These are phyloP conservation scores for Aspergillus clavatus DNA, from an alignment of 2,329 filamentous ascomycete species.

Conservation along the genomic window DNA sequence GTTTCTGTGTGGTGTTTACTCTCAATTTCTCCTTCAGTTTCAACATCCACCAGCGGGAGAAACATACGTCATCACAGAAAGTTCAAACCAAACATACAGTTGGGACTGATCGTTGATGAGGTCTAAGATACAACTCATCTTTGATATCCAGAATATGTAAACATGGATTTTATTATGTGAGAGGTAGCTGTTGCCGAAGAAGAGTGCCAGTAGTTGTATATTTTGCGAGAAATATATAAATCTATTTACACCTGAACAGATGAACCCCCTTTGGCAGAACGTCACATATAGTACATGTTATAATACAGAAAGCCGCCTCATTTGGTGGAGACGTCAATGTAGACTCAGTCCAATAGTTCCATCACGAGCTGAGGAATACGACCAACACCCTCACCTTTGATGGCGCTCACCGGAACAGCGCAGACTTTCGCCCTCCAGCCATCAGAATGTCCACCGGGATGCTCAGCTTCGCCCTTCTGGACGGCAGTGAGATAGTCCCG, in stretches of 20 bases:
- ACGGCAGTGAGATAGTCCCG: conserved; percentile 66
- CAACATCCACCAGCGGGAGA: not conserved
- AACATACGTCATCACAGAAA: not conserved
- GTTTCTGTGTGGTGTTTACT: not conserved
- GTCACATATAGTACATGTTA: not conserved
- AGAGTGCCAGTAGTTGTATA: too few relatives aligned
- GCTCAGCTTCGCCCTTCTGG: conserved; percentile 56
- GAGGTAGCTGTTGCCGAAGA: too few relatives aligned
- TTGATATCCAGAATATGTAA: too few relatives aligned
- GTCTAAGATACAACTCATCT: too few relatives aligned
- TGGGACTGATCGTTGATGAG: too few relatives aligned
- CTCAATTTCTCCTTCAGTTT: not conserved
- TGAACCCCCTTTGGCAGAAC: too few relatives aligned
- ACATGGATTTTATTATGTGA: too few relatives aligned
- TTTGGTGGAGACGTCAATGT: not conserved
- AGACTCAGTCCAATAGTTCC: conserved; percentile 35
- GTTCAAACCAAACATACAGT: too few relatives aligned
- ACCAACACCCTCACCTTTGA: conserved; percentile 77
- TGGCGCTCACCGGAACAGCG: conserved; percentile 83
- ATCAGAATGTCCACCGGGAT: conserved; percentile 69
- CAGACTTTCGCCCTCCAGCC: conserved; percentile 55
- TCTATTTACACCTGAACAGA: too few relatives aligned
- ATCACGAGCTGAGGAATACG: conserved; percentile 40
- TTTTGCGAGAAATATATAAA: too few relatives aligned
- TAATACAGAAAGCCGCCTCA: not conserved